Conservation (phyloP, 2,329 filamentous ascomycete genomes). For the Diplodia scrobiculata region DNA sequence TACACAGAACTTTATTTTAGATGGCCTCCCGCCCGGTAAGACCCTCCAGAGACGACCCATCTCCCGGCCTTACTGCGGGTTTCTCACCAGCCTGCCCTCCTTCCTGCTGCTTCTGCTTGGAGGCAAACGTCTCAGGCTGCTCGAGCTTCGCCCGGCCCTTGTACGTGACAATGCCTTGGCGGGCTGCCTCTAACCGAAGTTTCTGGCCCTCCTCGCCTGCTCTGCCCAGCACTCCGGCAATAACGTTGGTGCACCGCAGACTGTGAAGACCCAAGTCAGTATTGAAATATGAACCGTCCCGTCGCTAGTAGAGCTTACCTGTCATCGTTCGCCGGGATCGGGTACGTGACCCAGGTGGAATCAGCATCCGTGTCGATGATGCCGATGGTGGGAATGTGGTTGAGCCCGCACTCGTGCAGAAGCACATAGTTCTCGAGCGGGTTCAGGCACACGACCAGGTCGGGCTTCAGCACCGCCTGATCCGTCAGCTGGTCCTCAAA, state of each 20-base stretch:
- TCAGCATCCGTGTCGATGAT: slow-evolving; percentile 92
- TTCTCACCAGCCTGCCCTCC: neutral
- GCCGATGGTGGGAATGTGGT: slow-evolving; percentile 90
- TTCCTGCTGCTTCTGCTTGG: neutral
- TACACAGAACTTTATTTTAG: slow-evolving; percentile 8
- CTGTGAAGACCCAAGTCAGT: slow-evolving; percentile 52
- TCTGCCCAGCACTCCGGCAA: slow-evolving; percentile 80
- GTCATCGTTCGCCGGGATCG: slow-evolving; percentile 96
- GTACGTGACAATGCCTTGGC: slow-evolving; percentile 64
- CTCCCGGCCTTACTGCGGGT: slow-evolving; percentile 5
- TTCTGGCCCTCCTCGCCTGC: slow-evolving; percentile 78
- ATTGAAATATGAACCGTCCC: neutral
- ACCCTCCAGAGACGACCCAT: slow-evolving; percentile 1
- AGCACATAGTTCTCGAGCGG: slow-evolving; percentile 88
- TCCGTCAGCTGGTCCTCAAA: slow-evolving; percentile 67
- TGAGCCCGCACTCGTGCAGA: slow-evolving; percentile 85
- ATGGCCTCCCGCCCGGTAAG: slow-evolving; percentile 2
- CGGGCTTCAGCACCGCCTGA: slow-evolving; percentile 72
- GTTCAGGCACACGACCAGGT: slow-evolving; percentile 90
- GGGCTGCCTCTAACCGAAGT: slow-evolving; percentile 65
- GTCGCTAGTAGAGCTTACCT: slow-evolving; percentile 54
- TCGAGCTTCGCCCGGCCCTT: slow-evolving; percentile 37
- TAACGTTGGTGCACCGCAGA: slow-evolving; percentile 76
- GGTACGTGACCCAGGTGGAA: slow-evolving; percentile 92
- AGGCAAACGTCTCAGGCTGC: slow-evolving; percentile 15